Evolutionary conservation across 2,329 filamentous ascomycete species (phyloP).

Genomic region (Dissoconium aciculare): DNA sequence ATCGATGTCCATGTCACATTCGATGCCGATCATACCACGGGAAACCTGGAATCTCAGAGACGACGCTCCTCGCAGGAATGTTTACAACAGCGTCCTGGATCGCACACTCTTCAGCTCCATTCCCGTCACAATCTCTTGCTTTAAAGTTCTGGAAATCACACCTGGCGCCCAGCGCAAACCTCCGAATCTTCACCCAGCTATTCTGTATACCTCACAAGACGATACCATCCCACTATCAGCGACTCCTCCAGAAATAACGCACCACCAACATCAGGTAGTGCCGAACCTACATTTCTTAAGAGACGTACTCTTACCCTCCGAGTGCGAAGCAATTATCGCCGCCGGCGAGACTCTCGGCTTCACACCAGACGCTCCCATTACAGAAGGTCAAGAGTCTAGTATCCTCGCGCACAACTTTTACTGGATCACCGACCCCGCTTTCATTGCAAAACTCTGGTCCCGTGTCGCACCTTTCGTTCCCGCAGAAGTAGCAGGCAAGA

Average conservation of each 20-base stretch:
- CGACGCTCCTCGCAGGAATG: slow-evolving; percentile 41
- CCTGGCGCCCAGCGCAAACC: slow-evolving; percentile 47
- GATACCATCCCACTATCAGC: slow-evolving; percentile 39
- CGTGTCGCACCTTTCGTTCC: slow-evolving; percentile 47
- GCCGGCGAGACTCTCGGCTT: slow-evolving; percentile 52
- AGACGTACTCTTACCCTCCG: slow-evolving; percentile 44
- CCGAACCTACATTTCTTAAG: slow-evolving; percentile 46
- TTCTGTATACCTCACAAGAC: slow-evolving; percentile 47
- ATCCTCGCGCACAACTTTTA: slow-evolving; percentile 60
- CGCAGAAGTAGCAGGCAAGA: slow-evolving; percentile 37
- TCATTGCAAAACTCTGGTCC: slow-evolving; percentile 49
- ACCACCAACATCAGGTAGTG: slow-evolving; percentile 46
- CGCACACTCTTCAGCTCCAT: too few relatives aligned
- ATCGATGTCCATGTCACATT: slow-evolving; percentile 47
- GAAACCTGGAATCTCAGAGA: slow-evolving; percentile 25
- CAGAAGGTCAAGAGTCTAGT: slow-evolving; percentile 47
- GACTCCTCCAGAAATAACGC: slow-evolving; percentile 33
- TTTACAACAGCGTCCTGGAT: slow-evolving; percentile 41
- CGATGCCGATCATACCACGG: slow-evolving; percentile 48
- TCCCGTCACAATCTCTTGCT: slow-evolving; percentile 26
- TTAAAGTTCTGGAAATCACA: slow-evolving; percentile 48
- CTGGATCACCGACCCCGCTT: slow-evolving; percentile 51
- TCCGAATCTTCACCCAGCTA: slow-evolving; percentile 50
- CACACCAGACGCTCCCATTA: slow-evolving; percentile 51
- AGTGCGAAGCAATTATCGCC: slow-evolving; percentile 52